These are phyloP conservation scores for Globisporangium cederbergense DNA, from an alignment of 352 stramenopile genomes.

Conservation along the genomic window DNA sequence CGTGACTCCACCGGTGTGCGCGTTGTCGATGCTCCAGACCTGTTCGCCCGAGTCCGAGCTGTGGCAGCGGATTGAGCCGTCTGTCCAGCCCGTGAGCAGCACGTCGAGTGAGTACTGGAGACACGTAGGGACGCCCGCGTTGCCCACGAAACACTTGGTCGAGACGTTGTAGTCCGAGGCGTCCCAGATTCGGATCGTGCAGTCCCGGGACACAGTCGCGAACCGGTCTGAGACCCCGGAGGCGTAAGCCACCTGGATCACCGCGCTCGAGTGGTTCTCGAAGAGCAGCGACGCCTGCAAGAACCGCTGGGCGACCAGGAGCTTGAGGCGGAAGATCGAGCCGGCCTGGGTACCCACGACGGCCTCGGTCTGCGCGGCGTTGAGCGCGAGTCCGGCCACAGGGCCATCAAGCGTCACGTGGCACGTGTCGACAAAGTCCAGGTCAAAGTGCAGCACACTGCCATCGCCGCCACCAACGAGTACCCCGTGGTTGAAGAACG, in stretches of 20 bases:
- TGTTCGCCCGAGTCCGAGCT: constrained; percentile 75
- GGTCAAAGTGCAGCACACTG: constrained; percentile 76
- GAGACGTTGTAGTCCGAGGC: constrained; percentile 81
- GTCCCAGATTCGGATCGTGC: constrained; percentile 89
- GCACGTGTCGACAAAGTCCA: constrained; percentile 68
- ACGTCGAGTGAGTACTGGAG: constrained; percentile 87
- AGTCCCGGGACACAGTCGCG: constrained; percentile 85
- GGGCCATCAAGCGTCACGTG: constrained; percentile 67
- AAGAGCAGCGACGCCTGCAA: constrained; percentile 44
- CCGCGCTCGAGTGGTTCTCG: constrained; percentile 79
- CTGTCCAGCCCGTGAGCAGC: constrained; percentile 88
- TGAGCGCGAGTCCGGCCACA: constrained; percentile 52
- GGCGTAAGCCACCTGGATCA: constrained; percentile 81
- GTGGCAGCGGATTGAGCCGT: constrained; percentile 87
- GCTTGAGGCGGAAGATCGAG: constrained; percentile 65
- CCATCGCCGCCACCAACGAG: constrained; percentile 86
- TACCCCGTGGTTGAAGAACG: constrained; percentile 39
- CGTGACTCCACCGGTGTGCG: constrained; percentile 87
- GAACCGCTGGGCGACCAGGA: constrained; percentile 20
- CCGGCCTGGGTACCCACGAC: constrained; percentile 78
- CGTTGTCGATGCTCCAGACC: constrained; percentile 89
- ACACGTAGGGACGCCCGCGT: constrained; percentile 66
- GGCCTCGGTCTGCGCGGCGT: constrained; percentile 53
- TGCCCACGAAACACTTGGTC: constrained; percentile 44
- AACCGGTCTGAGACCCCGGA: constrained; percentile 83